Evolutionary conservation across 2,329 filamentous ascomycete genomes (phyloP), one percentile per base, ranked within the genome.

Genomic region (Fusarium pseudograminearum): DNA sequence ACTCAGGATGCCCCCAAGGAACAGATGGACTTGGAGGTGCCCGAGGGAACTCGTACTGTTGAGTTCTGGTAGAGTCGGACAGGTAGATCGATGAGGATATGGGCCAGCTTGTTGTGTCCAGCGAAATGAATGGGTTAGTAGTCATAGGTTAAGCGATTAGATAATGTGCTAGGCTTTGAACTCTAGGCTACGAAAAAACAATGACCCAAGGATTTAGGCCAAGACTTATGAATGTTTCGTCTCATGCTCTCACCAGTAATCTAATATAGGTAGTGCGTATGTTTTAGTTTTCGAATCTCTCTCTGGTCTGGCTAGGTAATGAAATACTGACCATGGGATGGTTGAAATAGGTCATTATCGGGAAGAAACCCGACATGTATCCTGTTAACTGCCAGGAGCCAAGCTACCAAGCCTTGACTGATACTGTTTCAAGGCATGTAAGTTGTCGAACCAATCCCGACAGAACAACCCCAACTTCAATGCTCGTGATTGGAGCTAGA

Each of bases 31-130:
- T 65, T 78, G 18, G 36, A 55, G 14, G 33, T 67, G 9, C 77
- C 77, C 1, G 68, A 73, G 9, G 69, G 69, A 2, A 77, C 78
- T 41, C 38, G 57, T 24, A 58, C 71, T 1, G 62, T 76, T 24
- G 60, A 68, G 4, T 79, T 79, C 46, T 79, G 77, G 77, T 79
- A 57, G 67, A 40, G 28, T 26, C 14, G 15, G 1, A 16, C 38
- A n/a, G 52, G 41, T 51, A 46, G 18, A 5, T 26, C 30, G 30
- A 34, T 45, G 30, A 46, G 11, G 16, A 34, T 18, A 51, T 28
- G 22, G 14, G 16, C 33, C 22, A 28, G n/a, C 24, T 20, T 28
- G 33, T 22, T 28, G 22, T 26, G 7, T 20, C 36, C 16, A 28
- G 20, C 8, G 11, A 40, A 7, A 30, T 30, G 14, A 30, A 46